phyloP scores from a whole-genome alignment of 2,329 filamentous ascomycete genomes.

The Gaeumannomyces tritici region DNA sequence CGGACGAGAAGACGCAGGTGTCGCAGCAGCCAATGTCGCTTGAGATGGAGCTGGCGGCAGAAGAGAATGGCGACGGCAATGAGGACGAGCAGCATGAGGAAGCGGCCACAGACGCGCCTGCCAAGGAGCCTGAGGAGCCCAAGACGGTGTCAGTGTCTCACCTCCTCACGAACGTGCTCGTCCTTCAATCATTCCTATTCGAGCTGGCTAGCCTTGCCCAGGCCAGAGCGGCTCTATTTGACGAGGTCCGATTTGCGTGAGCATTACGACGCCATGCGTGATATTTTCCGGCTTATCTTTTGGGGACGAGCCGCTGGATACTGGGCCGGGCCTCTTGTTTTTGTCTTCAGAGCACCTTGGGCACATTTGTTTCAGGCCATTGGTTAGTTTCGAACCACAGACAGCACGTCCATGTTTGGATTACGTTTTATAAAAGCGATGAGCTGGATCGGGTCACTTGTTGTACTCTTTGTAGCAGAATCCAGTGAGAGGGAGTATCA shows the following conservation, averaged over 20 bases:
- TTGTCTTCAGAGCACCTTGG: neutral
- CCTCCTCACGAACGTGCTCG: slow-evolving; percentile 68
- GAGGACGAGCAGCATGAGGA: slow-evolving; percentile 18
- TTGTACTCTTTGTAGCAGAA: too few species aligned
- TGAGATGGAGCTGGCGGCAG: slow-evolving; percentile 4
- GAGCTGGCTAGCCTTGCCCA: slow-evolving; percentile 69
- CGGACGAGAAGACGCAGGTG: slow-evolving; percentile 9
- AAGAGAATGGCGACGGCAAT: slow-evolving; percentile 12
- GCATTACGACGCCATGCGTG: neutral
- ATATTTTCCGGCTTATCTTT: neutral
- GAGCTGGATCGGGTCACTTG: neutral
- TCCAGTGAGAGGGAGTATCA: too few species aligned
- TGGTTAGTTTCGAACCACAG: neutral
- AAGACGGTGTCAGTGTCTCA: slow-evolving; percentile 62
- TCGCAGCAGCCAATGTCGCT: slow-evolving; percentile 2
- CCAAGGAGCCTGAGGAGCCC: slow-evolving; percentile 11
- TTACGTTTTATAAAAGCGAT: neutral
- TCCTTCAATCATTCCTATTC: slow-evolving; percentile 71
- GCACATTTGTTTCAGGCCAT: neutral
- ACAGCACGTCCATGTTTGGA: neutral
- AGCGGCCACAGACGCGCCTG: slow-evolving; percentile 6
- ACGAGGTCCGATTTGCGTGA: slow-evolving; percentile 57
- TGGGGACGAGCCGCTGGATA: neutral
- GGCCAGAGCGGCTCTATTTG: slow-evolving; percentile 64
- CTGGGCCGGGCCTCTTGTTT: neutral